These are phyloP conservation scores for Aspergillus sclerotioniger DNA, from an alignment of 495 filamentous ascomycete genomes.

Conservation along the genomic window DNA sequence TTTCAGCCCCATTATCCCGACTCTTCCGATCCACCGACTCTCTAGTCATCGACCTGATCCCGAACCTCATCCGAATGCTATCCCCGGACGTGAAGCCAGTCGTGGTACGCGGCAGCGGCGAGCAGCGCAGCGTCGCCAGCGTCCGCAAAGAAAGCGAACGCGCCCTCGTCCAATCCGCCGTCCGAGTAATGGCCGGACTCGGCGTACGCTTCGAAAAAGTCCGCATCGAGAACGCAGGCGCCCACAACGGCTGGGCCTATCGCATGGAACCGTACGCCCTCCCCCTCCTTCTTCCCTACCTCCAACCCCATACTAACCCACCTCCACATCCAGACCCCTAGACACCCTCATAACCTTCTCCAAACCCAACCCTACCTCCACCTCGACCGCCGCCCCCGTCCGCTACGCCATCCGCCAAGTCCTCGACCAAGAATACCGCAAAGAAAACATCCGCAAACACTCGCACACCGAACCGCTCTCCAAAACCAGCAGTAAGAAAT, in stretches of 20 bases:
- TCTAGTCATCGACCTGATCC: constrained; percentile 77
- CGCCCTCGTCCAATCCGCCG: constrained; percentile 71
- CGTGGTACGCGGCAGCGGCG: constrained; percentile 72
- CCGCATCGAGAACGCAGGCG: constrained; percentile 66
- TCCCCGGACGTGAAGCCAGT: constrained; percentile 90
- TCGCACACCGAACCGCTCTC: constrained; percentile 56
- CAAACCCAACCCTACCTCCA: constrained; percentile 29
- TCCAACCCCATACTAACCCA: not conserved
- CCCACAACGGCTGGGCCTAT: constrained; percentile 71
- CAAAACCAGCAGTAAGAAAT: constrained; percentile 33
- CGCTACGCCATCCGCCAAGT: constrained; percentile 90
- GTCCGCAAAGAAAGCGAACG: constrained; percentile 85
- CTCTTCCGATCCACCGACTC: constrained; percentile 73
- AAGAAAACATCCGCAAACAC: constrained; percentile 60
- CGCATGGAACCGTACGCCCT: constrained; percentile 87
- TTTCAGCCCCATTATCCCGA: constrained; percentile 60
- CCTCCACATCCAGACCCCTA: constrained; percentile 51
- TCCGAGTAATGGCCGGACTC: constrained; percentile 72
- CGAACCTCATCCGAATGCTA: constrained; percentile 76
- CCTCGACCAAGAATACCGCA: constrained; percentile 81
- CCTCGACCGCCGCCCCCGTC: constrained; percentile 69
- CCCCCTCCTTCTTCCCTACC: not conserved
- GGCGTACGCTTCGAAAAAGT: constrained; percentile 80
- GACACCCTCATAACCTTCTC: constrained; percentile 60
- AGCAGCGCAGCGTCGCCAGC: constrained; percentile 67